Evolutionary conservation across 2,329 filamentous ascomycete species (phyloP).

Genomic region (Coniochaeta ligniaria): DNA sequence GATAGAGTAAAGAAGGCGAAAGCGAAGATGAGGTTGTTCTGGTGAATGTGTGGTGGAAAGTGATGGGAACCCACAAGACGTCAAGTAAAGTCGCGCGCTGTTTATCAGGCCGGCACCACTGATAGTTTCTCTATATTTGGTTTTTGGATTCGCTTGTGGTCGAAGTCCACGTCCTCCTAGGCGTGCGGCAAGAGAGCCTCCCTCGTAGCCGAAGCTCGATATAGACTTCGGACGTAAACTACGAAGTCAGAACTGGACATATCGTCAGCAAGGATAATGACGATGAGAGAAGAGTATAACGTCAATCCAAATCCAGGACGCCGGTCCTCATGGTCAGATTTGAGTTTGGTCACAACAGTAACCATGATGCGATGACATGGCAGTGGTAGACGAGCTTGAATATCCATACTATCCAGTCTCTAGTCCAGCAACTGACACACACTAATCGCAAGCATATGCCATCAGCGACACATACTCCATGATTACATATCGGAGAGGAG

Average conservation of each 20-base stretch:
- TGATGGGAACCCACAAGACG: not conserved
- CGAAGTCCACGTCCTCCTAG: not conserved
- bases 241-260: not conserved
- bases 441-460: not conserved
- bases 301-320: not conserved
- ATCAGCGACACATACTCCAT: not conserved
- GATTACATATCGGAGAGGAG: not conserved
- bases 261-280: not conserved
- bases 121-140: not conserved
- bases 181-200: not conserved
- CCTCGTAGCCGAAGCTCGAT: not conserved
- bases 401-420: not conserved
- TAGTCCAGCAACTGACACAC: not conserved
- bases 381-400: not conserved
- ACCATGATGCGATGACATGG: not conserved
- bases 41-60: not conserved
- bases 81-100: not conserved
- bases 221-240: not conserved
- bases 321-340: not conserved
- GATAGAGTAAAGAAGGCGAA: not conserved
- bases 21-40: not conserved
- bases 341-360: not conserved
- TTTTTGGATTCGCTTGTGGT: too few relatives aligned
- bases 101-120: not conserved
- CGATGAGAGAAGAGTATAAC: too few relatives aligned